phyloP scores from a whole-genome alignment of 129 eudicot genomes.

The Oenanthe sinensis region DNA sequence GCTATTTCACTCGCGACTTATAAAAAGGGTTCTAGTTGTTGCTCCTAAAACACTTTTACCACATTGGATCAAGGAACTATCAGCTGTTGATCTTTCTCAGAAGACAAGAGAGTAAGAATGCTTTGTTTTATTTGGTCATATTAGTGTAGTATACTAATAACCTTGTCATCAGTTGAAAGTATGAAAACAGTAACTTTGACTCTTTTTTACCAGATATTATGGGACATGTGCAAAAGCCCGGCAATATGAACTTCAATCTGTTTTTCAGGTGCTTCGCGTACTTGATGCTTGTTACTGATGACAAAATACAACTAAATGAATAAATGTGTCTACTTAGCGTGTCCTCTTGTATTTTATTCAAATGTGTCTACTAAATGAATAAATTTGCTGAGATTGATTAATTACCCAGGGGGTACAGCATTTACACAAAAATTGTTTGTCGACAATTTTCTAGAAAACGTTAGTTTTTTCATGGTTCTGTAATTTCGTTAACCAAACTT shows the following conservation, averaged over 20 bases:
- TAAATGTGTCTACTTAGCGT: background rate
- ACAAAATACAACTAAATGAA: background rate
- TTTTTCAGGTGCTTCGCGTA: constrained; percentile 64
- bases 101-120: constrained; percentile 69
- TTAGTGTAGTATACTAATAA: background rate
- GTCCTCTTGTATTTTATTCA: background rate
- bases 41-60: constrained; percentile 90
- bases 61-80: constrained; percentile 88
- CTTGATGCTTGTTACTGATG: background rate
- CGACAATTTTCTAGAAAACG: background rate
- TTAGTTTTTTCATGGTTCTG: background rate
- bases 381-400: background rate
- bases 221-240: constrained; percentile 65
- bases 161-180: background rate
- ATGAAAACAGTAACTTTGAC: background rate
- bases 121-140: background rate
- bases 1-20: constrained; percentile 55
- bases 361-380: too few species aligned
- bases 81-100: constrained; percentile 67
- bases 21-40: constrained; percentile 69
- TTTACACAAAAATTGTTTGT: background rate
- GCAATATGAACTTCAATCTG: constrained; percentile 83
- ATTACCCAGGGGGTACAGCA: background rate
- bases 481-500: background rate
- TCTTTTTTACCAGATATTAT: constrained; percentile 42